Conservation (phyloP, 257 asterid species). For the Marsdenia floribunda region DNA sequence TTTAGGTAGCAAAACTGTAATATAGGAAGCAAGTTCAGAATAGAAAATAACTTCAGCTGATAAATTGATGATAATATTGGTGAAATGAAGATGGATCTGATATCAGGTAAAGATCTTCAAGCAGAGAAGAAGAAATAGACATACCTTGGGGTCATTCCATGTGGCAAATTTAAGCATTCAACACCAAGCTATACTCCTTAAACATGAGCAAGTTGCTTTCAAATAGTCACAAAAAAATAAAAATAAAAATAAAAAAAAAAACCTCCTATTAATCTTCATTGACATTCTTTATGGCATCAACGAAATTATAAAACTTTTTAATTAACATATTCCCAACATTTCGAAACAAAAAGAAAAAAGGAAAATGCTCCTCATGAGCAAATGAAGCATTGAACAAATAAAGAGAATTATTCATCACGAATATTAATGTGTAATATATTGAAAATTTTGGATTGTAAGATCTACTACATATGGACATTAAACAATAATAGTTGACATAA, state of each 20-base stretch:
- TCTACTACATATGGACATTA: too few relatives aligned
- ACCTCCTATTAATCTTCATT: background rate
- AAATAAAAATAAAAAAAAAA: background rate
- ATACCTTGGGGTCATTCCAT: slow-evolving; percentile 85
- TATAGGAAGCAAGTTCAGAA: background rate
- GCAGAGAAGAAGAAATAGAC: slow-evolving; percentile 21
- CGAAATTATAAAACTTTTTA: background rate
- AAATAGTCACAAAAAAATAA: background rate
- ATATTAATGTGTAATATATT: background rate
- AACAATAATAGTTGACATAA: too few relatives aligned
- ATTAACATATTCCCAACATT: background rate
- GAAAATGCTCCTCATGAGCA: background rate
- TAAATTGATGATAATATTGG: background rate
- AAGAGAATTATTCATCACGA: background rate
- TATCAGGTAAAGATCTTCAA: slow-evolving; percentile 3
- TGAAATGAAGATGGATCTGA: slow-evolving; percentile 11
- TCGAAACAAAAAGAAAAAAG: background rate
- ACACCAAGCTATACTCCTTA: background rate
- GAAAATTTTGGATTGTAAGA: too few relatives aligned
- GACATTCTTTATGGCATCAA: background rate
- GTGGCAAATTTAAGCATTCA: slow-evolving; percentile 37
- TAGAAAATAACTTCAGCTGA: background rate
- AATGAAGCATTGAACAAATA: background rate
- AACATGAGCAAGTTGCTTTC: background rate
- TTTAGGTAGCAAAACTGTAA: too few relatives aligned